These are phyloP conservation scores for Xerocomellus chrysenteron DNA, from an alignment of 768 basidiomycete genomes.

Conservation along the genomic window DNA sequence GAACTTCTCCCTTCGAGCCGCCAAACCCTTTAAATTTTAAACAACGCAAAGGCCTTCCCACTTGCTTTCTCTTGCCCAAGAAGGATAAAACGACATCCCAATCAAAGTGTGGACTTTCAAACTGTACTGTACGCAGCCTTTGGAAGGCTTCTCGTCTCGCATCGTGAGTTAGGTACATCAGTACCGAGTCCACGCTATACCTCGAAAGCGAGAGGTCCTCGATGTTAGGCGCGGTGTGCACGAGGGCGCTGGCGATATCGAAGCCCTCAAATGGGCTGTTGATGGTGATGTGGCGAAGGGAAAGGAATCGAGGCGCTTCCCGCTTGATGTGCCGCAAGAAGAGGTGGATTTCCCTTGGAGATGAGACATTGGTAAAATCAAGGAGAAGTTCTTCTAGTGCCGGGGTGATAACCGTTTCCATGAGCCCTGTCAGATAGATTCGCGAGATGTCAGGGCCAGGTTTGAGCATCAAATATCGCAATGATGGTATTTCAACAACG, in stretches of 20 bases:
- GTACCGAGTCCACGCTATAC: conserved; percentile 21
- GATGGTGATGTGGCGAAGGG: conserved; percentile 21
- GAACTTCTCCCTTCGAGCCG: conserved; percentile 15
- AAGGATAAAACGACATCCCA: conserved; percentile 30
- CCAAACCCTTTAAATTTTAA: conserved; percentile 25
- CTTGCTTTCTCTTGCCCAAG: conserved; percentile 22
- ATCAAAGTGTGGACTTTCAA: conserved; percentile 28
- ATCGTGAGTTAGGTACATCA: conserved; percentile 27
- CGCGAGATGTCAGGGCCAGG: conserved; percentile 31
- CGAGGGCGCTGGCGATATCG: conserved; percentile 23
- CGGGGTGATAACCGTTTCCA: conserved; percentile 26
- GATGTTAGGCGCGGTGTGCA: conserved; percentile 25
- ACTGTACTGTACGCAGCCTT: conserved; percentile 15
- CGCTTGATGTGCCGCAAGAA: conserved; percentile 30
- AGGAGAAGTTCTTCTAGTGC: conserved; percentile 23
- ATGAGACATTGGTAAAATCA: conserved; percentile 25
- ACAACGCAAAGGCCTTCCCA: conserved; percentile 17
- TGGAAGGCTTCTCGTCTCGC: conserved; percentile 28
- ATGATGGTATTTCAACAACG: conserved; percentile 17
- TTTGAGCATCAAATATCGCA: conserved; percentile 21
- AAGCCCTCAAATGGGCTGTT: conserved; percentile 26
- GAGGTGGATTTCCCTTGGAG: conserved; percentile 29
- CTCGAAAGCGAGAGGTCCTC: conserved; percentile 27
- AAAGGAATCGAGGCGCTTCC: conserved; percentile 25
- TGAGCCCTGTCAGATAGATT: conserved; percentile 23